Conservation (phyloP, 164 flowering plant genomes). For the Paratinospora sagittata region DNA sequence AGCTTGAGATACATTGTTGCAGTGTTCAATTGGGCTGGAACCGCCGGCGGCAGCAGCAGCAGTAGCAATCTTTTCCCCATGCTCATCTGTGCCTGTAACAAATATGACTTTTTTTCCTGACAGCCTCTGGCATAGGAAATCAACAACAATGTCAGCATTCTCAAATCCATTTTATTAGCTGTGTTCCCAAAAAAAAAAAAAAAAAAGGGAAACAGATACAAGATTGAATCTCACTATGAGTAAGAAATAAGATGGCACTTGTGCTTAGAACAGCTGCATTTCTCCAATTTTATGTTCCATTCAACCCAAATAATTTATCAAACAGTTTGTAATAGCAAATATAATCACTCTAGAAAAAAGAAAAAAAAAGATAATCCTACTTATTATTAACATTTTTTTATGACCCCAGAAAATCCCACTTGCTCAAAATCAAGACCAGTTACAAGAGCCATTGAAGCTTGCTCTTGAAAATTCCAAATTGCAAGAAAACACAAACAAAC, state of each 20-base stretch:
- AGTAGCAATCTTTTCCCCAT: constrained; percentile 93
- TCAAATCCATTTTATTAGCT: not conserved
- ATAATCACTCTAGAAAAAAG: no score
- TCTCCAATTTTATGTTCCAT: not conserved
- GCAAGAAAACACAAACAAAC: no score
- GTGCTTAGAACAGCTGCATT: not conserved
- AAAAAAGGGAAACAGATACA: not conserved
- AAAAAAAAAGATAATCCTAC: no score
- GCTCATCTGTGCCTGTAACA: constrained; percentile 94
- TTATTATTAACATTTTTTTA: no score
- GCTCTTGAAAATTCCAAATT: no score
- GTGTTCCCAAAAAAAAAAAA: no score
- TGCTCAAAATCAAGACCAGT: not conserved
- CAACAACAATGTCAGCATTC: not conserved
- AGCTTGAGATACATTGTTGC: constrained; percentile 67
- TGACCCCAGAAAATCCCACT: no score
- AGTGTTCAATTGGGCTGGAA: constrained; percentile 69
- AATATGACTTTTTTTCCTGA: constrained; percentile 78
- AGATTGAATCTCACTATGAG: not conserved
- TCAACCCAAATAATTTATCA: not conserved
- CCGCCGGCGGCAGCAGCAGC: constrained; percentile 77
- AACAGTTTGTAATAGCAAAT: no score
- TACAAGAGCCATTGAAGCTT: not conserved
- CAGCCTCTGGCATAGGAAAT: constrained; percentile 54
- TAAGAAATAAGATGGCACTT: not conserved